Conservation (phyloP, 2,329 filamentous ascomycete genomes). For the Arthrobotrys conoides region DNA sequence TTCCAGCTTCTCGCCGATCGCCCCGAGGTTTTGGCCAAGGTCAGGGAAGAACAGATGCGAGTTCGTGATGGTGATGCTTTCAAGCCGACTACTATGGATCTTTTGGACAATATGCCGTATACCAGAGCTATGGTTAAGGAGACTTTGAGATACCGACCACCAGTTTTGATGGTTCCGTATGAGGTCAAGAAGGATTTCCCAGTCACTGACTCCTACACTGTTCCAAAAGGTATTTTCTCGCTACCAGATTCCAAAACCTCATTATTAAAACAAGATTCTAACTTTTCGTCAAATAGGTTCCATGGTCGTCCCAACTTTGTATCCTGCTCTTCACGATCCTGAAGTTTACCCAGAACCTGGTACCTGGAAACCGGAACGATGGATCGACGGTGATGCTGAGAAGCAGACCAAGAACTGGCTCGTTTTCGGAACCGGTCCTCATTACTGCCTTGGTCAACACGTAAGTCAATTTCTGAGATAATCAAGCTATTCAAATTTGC, state of each 20-base stretch:
- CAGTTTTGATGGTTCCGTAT: slow-evolving; percentile 97
- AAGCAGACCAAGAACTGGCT: slow-evolving; percentile 92
- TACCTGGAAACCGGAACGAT: slow-evolving; percentile 88
- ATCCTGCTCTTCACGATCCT: slow-evolving; percentile 89
- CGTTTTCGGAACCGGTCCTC: slow-evolving; percentile 94
- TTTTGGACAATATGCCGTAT: slow-evolving; percentile 89
- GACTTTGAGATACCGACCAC: slow-evolving; percentile 91
- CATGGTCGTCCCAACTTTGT: slow-evolving; percentile 94
- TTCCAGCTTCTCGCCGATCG: slow-evolving; percentile 95
- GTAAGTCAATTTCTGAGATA: slow-evolving; percentile 50
- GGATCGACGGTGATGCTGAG: slow-evolving; percentile 90
- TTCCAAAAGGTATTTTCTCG: slow-evolving; percentile 79
- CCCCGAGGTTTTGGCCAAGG: slow-evolving; percentile 89
- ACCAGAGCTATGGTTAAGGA: slow-evolving; percentile 93
- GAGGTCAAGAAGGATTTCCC: slow-evolving; percentile 95
- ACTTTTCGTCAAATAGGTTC: slow-evolving; percentile 71
- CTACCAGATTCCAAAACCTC: background rate
- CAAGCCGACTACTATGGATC: slow-evolving; percentile 81
- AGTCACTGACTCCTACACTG: slow-evolving; percentile 87
- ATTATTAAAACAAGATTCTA: slow-evolving; percentile 10
- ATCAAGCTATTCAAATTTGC: background rate
- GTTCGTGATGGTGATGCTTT: slow-evolving; percentile 81
- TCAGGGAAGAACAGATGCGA: slow-evolving; percentile 89
- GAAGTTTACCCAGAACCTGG: slow-evolving; percentile 94
- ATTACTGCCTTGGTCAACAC: slow-evolving; percentile 95